Evolutionary conservation across 1,139 yeast genomes (phyloP).

Genomic region (Blastobotrys proliferans): DNA sequence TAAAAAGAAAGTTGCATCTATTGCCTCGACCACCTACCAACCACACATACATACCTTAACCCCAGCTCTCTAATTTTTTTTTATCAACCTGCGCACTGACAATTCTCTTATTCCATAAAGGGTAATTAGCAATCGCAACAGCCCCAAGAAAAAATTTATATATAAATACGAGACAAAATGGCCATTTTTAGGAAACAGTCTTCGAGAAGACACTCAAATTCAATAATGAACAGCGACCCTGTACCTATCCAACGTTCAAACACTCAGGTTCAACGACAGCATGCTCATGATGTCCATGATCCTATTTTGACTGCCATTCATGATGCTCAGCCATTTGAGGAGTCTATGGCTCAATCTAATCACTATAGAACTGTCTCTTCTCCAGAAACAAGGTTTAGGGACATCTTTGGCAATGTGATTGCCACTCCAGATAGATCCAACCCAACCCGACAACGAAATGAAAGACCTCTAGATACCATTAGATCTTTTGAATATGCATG

Average conservation of each 20-base stretch:
- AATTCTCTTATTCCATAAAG: too few relatives aligned
- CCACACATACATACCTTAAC: background rate
- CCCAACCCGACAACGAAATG: constrained; percentile 88
- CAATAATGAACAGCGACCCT: constrained; percentile 17
- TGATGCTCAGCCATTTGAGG: constrained; percentile 94
- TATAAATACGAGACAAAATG: too few relatives aligned
- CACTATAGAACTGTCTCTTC: constrained; percentile 42
- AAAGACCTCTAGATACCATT: constrained; percentile 93
- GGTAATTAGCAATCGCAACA: too few relatives aligned
- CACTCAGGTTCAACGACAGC: constrained; percentile 20
- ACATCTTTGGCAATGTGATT: constrained; percentile 80
- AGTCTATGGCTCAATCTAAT: constrained; percentile 43
- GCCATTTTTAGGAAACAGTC: constrained; percentile 22
- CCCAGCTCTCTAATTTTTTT: background rate
- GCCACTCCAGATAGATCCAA: constrained; percentile 76
- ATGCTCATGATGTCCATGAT: constrained; percentile 56
- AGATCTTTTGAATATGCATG: constrained; percentile 88
- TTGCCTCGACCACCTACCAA: background rate
- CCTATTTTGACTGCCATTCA: constrained; percentile 88
- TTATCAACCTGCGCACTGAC: too few relatives aligned
- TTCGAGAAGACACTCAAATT: constrained; percentile 1
- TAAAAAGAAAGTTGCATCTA: background rate
- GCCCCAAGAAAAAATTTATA: too few relatives aligned
- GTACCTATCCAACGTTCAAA: constrained; percentile 19
- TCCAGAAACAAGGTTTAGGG: constrained; percentile 50